Evolutionary conservation across 805 yeast species (phyloP).

Genomic region (Yarrowia osloensis): DNA sequence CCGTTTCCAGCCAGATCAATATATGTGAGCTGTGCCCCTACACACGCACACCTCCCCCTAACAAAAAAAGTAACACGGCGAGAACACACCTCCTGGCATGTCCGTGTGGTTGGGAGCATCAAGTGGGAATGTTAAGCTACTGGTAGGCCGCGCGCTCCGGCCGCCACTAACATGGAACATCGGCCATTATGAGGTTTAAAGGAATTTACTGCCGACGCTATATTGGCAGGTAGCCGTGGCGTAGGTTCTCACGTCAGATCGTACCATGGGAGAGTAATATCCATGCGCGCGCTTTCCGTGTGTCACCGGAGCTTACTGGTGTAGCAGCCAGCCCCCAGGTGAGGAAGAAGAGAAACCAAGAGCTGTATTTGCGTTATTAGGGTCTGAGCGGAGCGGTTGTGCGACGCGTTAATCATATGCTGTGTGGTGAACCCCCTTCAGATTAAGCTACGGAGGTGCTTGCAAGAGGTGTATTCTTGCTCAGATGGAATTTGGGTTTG

Average conservation of each 20-base stretch:
- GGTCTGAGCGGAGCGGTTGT: background rate
- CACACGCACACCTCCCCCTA: background rate
- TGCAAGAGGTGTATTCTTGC: constrained; percentile 12
- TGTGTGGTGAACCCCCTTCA: constrained; percentile 1
- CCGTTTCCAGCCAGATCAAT: background rate
- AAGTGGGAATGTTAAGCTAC: background rate
- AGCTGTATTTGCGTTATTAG: background rate
- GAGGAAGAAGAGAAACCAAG: background rate
- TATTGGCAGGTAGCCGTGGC: background rate
- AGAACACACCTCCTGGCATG: background rate
- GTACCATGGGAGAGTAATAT: background rate
- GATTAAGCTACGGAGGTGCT: constrained; percentile 8
- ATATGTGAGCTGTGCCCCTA: constrained; percentile 6
- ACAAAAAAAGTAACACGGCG: background rate
- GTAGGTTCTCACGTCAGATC: background rate
- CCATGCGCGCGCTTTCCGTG: background rate
- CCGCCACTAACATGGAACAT: background rate
- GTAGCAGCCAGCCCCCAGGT: background rate
- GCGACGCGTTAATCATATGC: constrained; percentile 19
- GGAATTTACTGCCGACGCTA: background rate
- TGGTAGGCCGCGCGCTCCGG: background rate
- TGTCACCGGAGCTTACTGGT: background rate
- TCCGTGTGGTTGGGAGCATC: background rate
- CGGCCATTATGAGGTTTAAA: background rate
- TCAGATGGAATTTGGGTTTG: background rate